phyloP scores from a whole-genome alignment of 1,139 yeast genomes.

The Scheffersomyces illinoinensis region DNA sequence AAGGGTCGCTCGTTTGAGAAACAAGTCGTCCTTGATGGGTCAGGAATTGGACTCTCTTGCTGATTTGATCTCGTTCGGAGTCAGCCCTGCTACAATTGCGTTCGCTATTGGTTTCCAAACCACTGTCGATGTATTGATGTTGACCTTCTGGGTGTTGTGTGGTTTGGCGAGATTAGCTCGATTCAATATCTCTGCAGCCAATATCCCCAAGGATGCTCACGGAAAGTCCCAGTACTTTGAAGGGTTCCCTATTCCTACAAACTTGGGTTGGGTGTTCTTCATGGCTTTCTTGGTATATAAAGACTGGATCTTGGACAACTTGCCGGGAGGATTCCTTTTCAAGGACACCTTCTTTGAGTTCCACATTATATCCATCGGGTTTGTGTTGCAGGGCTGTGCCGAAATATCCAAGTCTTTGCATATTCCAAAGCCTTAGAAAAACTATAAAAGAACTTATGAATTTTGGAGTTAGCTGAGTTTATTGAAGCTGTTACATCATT shows the following conservation, averaged over 20 bases:
- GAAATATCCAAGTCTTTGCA: constrained; percentile 89
- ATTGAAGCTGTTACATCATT: background rate
- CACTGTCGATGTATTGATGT: constrained; percentile 72
- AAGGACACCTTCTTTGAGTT: constrained; percentile 62
- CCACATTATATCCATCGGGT: constrained; percentile 68
- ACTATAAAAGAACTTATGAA: background rate
- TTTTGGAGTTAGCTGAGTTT: background rate
- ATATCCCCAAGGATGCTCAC: constrained; percentile 81
- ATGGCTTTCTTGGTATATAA: constrained; percentile 68
- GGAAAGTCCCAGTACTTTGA: constrained; percentile 88
- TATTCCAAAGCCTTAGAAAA: constrained; percentile 76
- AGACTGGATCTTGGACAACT: constrained; percentile 43
- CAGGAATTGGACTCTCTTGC: constrained; percentile 97
- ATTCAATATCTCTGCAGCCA: constrained; percentile 90
- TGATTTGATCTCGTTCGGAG: constrained; percentile 89
- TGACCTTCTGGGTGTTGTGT: constrained; percentile 86
- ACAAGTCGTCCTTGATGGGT: constrained; percentile 91
- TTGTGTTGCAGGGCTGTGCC: constrained; percentile 81
- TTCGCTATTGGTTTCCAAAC: constrained; percentile 88
- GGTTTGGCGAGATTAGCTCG: constrained; percentile 93
- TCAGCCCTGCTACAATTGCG: constrained; percentile 91
- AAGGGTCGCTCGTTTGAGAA: constrained; percentile 91
- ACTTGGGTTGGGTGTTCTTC: constrained; percentile 67
- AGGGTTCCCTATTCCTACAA: constrained; percentile 94
- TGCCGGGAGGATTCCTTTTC: constrained; percentile 69